phyloP scores from a whole-genome alignment of 257 asterid genomes.

The Nemophila menziesii region DNA sequence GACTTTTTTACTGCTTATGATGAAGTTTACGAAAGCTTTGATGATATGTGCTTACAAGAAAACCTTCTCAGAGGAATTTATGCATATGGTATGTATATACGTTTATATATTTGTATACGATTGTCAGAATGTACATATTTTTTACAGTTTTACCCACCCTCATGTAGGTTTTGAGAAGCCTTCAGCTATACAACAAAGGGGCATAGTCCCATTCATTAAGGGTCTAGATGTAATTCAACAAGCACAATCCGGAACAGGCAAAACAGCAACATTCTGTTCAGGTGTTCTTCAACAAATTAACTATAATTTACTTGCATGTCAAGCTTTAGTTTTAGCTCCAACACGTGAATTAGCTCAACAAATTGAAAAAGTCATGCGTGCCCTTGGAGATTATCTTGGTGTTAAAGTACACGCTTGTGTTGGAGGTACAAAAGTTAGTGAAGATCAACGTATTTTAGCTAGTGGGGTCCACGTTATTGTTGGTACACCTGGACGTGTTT shows the following conservation, averaged over 20 bases:
- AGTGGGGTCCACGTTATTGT: constrained; percentile 83
- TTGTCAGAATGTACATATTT: too few species aligned
- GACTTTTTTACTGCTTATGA: neutral
- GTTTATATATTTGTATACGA: neutral
- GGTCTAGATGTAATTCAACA: constrained; percentile 85
- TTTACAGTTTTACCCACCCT: too few species aligned
- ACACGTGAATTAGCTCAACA: constrained; percentile 77
- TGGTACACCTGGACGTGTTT: constrained; percentile 89
- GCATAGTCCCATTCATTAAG: constrained; percentile 70
- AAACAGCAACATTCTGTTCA: constrained; percentile 76
- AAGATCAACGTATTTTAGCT: constrained; percentile 64
- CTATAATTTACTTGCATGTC: constrained; percentile 51
- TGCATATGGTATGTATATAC: neutral
- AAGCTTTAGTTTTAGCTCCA: constrained; percentile 73
- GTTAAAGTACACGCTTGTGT: constrained; percentile 85
- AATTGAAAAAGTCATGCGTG: constrained; percentile 79
- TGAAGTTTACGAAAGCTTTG: neutral
- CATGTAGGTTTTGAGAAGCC: constrained; percentile 86
- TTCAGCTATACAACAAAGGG: constrained; percentile 87
- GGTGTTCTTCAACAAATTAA: constrained; percentile 79
- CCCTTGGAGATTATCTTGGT: constrained; percentile 86
- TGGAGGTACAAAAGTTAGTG: constrained; percentile 83
- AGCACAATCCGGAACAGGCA: constrained; percentile 85
- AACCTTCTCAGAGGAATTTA: neutral
- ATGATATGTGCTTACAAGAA: neutral